Evolutionary conservation across 2,329 filamentous ascomycete species (phyloP).

Genomic region (Bipolaris victoriae): DNA sequence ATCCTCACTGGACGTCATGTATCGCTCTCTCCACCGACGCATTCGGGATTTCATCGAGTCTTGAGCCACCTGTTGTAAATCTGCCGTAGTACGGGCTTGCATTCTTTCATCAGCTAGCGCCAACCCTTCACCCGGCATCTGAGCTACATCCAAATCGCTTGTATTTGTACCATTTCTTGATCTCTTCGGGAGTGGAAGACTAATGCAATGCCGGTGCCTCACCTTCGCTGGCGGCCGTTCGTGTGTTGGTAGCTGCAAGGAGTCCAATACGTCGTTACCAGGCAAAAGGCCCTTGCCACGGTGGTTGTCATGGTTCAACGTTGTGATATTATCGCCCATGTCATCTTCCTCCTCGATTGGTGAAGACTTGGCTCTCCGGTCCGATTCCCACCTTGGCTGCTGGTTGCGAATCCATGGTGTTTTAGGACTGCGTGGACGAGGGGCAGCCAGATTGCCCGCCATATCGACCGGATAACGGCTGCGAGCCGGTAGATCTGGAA

Average conservation of each 20-base stretch:
- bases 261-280: conserved; percentile 12
- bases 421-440: conserved; percentile 37
- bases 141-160: conserved; percentile 20
- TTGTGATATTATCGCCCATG: neutral
- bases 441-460: conserved; percentile 25
- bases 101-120: conserved; percentile 9
- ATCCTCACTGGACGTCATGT: conserved; percentile 23
- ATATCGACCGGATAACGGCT: conserved; percentile 17
- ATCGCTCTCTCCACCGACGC: conserved; percentile 30
- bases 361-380: conserved; percentile 13
- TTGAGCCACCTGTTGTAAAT: conserved; percentile 26
- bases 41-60: conserved; percentile 14
- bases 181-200: conserved; percentile 14
- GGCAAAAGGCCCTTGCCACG: conserved; percentile 15
- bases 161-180: conserved; percentile 20
- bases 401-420: conserved; percentile 29
- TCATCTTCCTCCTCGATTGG: conserved; percentile 23
- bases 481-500: conserved; percentile 31
- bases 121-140: conserved; percentile 16
- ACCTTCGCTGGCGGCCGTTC: conserved; percentile 16
- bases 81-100: conserved; percentile 14
- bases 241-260: conserved; percentile 13
- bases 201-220: conserved; percentile 23
- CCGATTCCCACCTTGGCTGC: conserved; percentile 20
- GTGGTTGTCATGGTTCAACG: neutral